These are phyloP conservation scores for Kodamaea plutei DNA, from an alignment of 1,139 yeast species.

Conservation along the genomic window DNA sequence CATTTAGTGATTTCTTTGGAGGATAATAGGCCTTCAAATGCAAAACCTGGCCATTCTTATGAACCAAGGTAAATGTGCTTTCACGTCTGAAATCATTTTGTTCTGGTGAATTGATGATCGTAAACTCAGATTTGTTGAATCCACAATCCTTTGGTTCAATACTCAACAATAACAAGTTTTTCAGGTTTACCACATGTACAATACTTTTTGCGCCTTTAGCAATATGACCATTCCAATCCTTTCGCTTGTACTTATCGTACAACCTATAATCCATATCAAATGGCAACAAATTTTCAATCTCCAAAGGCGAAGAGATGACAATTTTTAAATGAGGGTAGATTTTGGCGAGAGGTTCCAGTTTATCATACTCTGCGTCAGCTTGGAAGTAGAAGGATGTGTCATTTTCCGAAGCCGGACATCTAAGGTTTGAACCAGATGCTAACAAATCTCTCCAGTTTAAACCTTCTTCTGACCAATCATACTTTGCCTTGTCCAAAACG, in stretches of 20 bases:
- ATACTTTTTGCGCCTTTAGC: constrained; percentile 63
- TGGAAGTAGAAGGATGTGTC: constrained; percentile 61
- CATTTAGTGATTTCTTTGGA: constrained; percentile 28
- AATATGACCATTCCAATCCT: constrained; percentile 64
- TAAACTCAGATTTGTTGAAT: constrained; percentile 70
- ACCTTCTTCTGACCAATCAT: constrained; percentile 62
- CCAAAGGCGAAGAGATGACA: constrained; percentile 80
- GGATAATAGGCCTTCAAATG: constrained; percentile 65
- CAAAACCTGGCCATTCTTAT: constrained; percentile 64
- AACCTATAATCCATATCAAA: constrained; percentile 72
- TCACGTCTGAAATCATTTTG: constrained; percentile 58
- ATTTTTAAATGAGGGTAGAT: constrained; percentile 84
- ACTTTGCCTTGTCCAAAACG: constrained; percentile 38
- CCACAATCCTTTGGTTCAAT: constrained; percentile 67
- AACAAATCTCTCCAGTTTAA: constrained; percentile 66
- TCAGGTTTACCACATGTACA: constrained; percentile 77
- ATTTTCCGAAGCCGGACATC: constrained; percentile 47
- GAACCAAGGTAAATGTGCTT: constrained; percentile 41
- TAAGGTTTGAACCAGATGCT: constrained; percentile 50
- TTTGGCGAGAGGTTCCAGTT: constrained; percentile 62
- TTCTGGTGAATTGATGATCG: constrained; percentile 64
- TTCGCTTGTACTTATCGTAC: constrained; percentile 70
- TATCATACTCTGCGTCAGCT: constrained; percentile 63
- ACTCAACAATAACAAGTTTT: constrained; percentile 65
- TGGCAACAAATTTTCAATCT: constrained; percentile 81